A percentile compares a stretch with the other conserved stretches of the same genome.
Conservation (phyloP, 768 basidiomycete species). For the Amanita molliuscula region DNA sequence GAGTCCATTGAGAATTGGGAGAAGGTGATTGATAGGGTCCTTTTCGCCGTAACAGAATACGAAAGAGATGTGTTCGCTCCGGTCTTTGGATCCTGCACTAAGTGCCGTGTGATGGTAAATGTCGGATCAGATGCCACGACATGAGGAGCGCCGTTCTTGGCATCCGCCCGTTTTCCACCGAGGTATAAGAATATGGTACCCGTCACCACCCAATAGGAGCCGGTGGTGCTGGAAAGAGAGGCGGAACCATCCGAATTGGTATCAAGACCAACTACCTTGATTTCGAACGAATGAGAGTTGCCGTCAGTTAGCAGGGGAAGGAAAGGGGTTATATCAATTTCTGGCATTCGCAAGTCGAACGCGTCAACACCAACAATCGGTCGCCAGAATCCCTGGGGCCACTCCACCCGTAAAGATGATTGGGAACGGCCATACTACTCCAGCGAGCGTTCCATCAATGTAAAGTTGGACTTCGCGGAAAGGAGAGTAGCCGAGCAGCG, state of each 20-base stretch:
- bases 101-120: background rate
- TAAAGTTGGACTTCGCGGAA: constrained; percentile 6
- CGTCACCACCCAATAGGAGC: constrained; percentile 1
- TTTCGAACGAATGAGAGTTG: constrained; percentile 55
- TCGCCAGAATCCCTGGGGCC: constrained; percentile 1
- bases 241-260: background rate
- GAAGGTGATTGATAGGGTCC: background rate
- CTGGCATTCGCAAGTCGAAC: constrained; percentile 1
- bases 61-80: constrained; percentile 1
- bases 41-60: constrained; percentile 1
- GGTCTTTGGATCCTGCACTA: background rate
- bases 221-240: background rate
- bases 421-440: constrained; percentile 5
- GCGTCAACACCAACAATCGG: constrained; percentile 4
- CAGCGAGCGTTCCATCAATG: constrained; percentile 4
- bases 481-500: background rate
- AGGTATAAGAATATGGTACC: constrained; percentile 1
- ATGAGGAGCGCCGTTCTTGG: background rate
- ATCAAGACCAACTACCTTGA: constrained; percentile 38
- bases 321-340: constrained; percentile 4
- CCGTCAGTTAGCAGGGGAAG: constrained; percentile 34
- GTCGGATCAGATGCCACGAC: background rate
- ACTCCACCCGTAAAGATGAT: constrained; percentile 5
- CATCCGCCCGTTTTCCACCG: background rate
- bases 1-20: background rate